Conservation (phyloP, 371 early-diverging fungal species). For the Mucor irregularis region DNA sequence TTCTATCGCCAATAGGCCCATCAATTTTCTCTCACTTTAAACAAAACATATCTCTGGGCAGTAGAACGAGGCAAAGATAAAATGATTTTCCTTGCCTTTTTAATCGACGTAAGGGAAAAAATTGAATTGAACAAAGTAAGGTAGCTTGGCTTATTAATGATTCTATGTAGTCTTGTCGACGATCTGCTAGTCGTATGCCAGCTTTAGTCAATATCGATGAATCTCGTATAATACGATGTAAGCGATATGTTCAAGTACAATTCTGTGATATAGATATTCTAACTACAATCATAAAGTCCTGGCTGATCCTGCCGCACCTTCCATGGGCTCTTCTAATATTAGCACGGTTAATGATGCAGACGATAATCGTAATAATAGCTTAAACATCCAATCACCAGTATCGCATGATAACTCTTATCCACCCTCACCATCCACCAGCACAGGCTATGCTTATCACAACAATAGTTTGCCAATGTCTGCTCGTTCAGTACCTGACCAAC, state of each 20-base stretch:
- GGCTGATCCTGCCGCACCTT: conserved; percentile 26
- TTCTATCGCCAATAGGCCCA: conserved; percentile 28
- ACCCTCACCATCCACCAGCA: conserved; percentile 21
- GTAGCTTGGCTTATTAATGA: not conserved
- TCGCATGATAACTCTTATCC: not conserved
- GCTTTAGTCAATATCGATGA: conserved; percentile 50
- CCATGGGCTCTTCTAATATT: conserved; percentile 5
- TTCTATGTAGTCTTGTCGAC: conserved; percentile 37
- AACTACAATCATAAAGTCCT: conserved; percentile 1
- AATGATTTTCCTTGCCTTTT: conserved; percentile 45
- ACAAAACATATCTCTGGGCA: conserved; percentile 54
- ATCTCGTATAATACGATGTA: conserved; percentile 42
- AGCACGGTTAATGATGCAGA: not conserved
- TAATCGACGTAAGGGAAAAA: conserved; percentile 48
- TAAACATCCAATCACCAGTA: conserved; percentile 8
- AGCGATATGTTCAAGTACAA: not conserved
- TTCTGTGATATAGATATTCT: not conserved
- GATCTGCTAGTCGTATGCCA: conserved; percentile 39
- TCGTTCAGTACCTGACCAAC: conserved; percentile 2
- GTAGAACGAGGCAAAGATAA: conserved; percentile 50
- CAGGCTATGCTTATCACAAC: not conserved
- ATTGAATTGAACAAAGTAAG: not conserved
- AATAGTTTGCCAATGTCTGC: conserved; percentile 1
- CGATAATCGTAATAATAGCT: not conserved
- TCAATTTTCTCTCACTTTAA: conserved; percentile 49